Conservation (phyloP, 495 filamentous ascomycete species). For the Penicillium diatomitis region DNA sequence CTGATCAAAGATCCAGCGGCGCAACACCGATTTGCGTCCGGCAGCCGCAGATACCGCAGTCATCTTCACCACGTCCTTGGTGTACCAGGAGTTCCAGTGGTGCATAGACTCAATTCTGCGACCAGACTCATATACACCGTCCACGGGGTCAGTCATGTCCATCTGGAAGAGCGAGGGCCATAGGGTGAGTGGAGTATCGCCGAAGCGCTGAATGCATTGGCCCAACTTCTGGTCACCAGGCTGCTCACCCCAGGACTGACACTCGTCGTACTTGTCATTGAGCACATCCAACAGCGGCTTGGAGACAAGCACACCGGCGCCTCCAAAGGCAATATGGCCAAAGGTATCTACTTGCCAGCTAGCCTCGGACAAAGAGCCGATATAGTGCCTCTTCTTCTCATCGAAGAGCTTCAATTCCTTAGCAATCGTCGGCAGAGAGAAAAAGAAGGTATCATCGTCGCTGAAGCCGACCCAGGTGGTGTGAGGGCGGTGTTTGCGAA, state of each 20-base stretch:
- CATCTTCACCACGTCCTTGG: constrained; percentile 50
- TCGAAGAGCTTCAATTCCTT: constrained; percentile 47
- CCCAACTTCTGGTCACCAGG: constrained; percentile 53
- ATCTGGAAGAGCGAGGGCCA: constrained; percentile 54
- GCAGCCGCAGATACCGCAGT: constrained; percentile 45
- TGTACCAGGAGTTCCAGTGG: constrained; percentile 54
- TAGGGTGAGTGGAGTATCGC: constrained; percentile 45
- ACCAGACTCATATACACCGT: constrained; percentile 56
- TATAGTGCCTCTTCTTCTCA: constrained; percentile 42
- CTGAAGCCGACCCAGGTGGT: constrained; percentile 57
- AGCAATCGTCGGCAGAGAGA: constrained; percentile 45
- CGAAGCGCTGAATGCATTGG: constrained; percentile 52
- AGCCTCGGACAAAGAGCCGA: constrained; percentile 58
- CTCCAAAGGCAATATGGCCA: constrained; percentile 60
- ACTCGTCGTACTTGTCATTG: constrained; percentile 43
- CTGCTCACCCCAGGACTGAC: constrained; percentile 41
- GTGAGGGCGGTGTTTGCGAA: constrained; percentile 38
- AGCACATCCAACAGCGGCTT: constrained; percentile 48
- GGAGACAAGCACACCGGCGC: constrained; percentile 59
- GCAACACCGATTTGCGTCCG: constrained; percentile 51
- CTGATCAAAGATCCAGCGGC: constrained; percentile 50
- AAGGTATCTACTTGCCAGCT: constrained; percentile 48
- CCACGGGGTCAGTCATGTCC: constrained; percentile 50
- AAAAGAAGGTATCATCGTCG: constrained; percentile 70
- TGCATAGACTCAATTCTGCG: constrained; percentile 50